Percentiles rank a stretch among this genome's conserved stretches.
These are phyloP conservation scores for Epichloe gansuensis DNA, from an alignment of 2,329 filamentous ascomycete genomes.

Conservation along the genomic window DNA sequence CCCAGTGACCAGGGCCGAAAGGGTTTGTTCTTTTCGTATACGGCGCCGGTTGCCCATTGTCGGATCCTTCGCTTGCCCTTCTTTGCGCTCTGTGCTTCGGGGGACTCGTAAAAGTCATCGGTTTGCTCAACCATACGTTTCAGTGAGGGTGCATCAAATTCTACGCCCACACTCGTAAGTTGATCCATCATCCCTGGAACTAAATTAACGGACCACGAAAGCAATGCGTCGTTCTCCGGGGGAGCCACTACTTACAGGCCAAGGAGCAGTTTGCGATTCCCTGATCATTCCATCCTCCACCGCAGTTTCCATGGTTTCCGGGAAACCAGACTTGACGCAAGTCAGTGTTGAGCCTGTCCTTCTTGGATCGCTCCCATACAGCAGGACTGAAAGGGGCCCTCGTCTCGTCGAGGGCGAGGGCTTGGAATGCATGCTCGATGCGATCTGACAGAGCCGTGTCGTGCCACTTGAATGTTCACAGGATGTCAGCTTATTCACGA, in stretches of 20 bases:
- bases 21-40: constrained; percentile 34
- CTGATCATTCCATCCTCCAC: constrained; percentile 50
- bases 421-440: constrained; percentile 46
- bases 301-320: constrained; percentile 57
- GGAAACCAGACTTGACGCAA: constrained; percentile 52
- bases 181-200: constrained; percentile 43
- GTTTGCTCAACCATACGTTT: constrained; percentile 26
- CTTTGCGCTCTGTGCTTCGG: constrained; percentile 4
- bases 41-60: constrained; percentile 34
- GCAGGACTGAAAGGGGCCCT: constrained; percentile 41
- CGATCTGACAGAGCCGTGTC: constrained; percentile 39
- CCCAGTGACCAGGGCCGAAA: constrained; percentile 36
- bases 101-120: constrained; percentile 18
- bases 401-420: constrained; percentile 44
- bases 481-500: constrained; percentile 17
- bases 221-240: background rate
- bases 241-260: constrained; percentile 21
- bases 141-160: constrained; percentile 31
- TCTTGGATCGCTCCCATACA: constrained; percentile 35
- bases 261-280: constrained; percentile 28
- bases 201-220: background rate
- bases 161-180: constrained; percentile 35
- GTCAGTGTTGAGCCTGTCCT: constrained; percentile 27
- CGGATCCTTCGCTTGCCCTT: constrained; percentile 6
- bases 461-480: constrained; percentile 35